These are phyloP conservation scores for Fusarium heterosporum DNA, from an alignment of 2,329 filamentous ascomycete genomes.

Conservation along the genomic window DNA sequence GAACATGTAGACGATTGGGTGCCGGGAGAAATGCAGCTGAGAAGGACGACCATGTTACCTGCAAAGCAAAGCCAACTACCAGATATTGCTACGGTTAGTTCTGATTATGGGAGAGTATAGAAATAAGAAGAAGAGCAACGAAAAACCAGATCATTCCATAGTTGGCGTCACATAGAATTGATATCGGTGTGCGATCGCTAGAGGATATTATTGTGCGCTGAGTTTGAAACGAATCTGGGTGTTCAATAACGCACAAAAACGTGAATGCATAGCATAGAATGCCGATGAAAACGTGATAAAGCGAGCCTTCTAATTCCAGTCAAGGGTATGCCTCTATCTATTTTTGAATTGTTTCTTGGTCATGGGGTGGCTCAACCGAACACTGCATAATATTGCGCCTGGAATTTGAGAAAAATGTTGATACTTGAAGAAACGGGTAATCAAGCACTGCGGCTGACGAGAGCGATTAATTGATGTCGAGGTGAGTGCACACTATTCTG, in stretches of 20 bases:
- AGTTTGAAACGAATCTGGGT: no score
- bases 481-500: neutral
- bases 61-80: neutral
- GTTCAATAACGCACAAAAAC: no score
- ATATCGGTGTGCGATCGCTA: neutral
- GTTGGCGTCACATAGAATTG: neutral
- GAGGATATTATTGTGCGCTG: neutral
- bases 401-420: neutral
- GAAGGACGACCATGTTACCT: neutral
- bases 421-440: neutral
- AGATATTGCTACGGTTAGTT: accelerated
- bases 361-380: neutral
- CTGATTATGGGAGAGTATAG: neutral
- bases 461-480: neutral
- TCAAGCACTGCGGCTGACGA: neutral
- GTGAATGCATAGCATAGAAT: no score
- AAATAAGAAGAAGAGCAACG: neutral
- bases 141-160: slow-evolving; percentile 1
- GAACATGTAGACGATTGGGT: neutral
- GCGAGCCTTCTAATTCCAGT: no score
- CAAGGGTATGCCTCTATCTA: no score
- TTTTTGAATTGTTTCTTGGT: no score
- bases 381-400: neutral
- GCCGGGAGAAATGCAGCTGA: neutral
- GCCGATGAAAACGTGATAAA: no score